phyloP scores from a whole-genome alignment of 1,139 yeast species.

The Komagataea norvegica region DNA sequence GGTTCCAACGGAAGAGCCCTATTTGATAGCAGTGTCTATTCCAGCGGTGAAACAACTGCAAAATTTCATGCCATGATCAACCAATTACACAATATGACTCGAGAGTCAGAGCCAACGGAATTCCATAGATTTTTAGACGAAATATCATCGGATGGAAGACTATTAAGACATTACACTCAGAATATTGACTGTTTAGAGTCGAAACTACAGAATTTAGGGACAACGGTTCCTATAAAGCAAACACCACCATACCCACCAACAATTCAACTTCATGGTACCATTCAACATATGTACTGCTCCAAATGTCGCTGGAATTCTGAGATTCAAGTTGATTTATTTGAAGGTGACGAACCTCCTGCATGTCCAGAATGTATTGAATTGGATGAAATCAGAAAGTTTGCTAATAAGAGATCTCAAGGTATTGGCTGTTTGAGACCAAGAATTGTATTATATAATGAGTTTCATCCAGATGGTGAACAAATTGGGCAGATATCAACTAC shows the following conservation, averaged over 20 bases:
- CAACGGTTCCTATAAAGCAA: constrained; percentile 40
- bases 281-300: constrained; percentile 67
- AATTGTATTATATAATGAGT: constrained; percentile 79
- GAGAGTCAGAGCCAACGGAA: constrained; percentile 60
- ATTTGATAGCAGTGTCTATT: constrained; percentile 76
- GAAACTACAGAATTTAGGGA: constrained; percentile 41
- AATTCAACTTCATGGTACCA: constrained; percentile 78
- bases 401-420: constrained; percentile 73
- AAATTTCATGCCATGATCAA: constrained; percentile 73
- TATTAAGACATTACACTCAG: constrained; percentile 72
- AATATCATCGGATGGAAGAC: constrained; percentile 56
- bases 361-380: constrained; percentile 56
- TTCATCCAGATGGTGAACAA: constrained; percentile 82
- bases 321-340: constrained; percentile 38
- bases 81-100: constrained; percentile 53
- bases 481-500: constrained; percentile 67
- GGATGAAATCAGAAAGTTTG: constrained; percentile 43
- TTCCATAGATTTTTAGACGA: constrained; percentile 62
- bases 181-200: constrained; percentile 49
- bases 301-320: constrained; percentile 54
- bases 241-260: constrained; percentile 45
- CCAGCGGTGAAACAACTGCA: constrained; percentile 54
- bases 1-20: constrained; percentile 69
- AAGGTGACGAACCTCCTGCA: constrained; percentile 35
- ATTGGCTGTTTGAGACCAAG: constrained; percentile 76